phyloP scores from a whole-genome alignment of 2,329 filamentous ascomycete species.

The Pseudogymnoascus destructans region DNA sequence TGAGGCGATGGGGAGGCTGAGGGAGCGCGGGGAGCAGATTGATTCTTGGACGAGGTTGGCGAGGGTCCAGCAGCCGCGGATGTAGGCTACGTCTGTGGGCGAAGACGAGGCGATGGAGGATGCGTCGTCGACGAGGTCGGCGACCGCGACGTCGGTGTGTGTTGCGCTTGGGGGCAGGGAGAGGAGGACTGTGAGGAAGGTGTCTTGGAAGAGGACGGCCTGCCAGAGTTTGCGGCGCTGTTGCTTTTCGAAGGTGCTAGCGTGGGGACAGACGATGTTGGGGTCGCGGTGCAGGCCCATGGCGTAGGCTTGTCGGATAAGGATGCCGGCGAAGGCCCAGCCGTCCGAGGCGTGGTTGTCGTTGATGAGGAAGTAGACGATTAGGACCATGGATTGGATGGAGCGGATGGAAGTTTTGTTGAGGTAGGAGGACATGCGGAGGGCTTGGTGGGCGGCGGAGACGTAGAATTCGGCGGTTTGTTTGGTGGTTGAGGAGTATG shows the following conservation, averaged over 20 bases:
- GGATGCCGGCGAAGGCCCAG: conserved; percentile 67
- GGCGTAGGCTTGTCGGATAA: conserved; percentile 66
- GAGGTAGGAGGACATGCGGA: conserved; percentile 63
- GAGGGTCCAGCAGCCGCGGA: conserved; percentile 60
- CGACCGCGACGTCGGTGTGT: conserved; percentile 66
- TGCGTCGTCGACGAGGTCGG: conserved; percentile 55
- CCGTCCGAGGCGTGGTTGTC: conserved; percentile 75
- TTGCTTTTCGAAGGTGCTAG: conserved; percentile 60
- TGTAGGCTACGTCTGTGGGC: conserved; percentile 56
- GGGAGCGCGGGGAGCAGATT: conserved; percentile 60
- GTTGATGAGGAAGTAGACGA: conserved; percentile 74
- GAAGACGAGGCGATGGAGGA: conserved; percentile 44
- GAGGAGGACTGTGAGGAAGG: conserved; percentile 64
- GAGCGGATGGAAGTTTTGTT: conserved; percentile 61
- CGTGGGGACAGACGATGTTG: conserved; percentile 56
- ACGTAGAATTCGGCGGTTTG: conserved; percentile 73
- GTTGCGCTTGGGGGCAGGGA: conserved; percentile 66
- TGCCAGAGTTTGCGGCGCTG: conserved; percentile 72
- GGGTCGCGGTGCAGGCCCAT: conserved; percentile 72
- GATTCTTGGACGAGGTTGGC: conserved; percentile 67
- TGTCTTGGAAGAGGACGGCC: conserved; percentile 68
- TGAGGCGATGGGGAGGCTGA: conserved; percentile 58
- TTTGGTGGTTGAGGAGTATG: conserved; percentile 44
- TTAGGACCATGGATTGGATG: conserved; percentile 70
- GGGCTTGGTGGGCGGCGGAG: conserved; percentile 64